Evolutionary conservation across 225 moss, liverwort and hornwort genomes (phyloP).

Genomic region (Marchantia paleacea): DNA sequence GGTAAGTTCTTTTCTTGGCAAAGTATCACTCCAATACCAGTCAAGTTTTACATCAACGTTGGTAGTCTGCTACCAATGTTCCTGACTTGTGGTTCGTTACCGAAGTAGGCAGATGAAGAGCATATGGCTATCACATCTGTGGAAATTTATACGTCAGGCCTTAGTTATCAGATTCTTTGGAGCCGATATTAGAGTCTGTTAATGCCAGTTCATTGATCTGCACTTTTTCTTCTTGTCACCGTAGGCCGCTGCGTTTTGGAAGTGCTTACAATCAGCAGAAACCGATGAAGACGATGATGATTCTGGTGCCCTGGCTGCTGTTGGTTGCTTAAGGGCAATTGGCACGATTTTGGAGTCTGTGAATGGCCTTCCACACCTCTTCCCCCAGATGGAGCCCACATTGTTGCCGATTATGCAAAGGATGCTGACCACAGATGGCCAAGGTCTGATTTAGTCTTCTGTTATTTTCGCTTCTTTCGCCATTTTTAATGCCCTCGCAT

Average conservation of each 20-base stretch:
- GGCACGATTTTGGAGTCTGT: conserved; percentile 98
- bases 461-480: neutral
- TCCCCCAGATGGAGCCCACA: conserved; percentile 91
- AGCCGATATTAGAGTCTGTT: neutral
- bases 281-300: conserved; percentile 97
- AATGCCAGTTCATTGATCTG: no score
- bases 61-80: no score
- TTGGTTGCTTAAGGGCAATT: conserved; percentile 93
- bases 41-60: no score
- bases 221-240: neutral
- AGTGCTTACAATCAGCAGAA: conserved; percentile 93
- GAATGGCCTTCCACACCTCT: conserved; percentile 84
- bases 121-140: no score
- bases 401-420: conserved; percentile 95
- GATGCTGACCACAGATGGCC: conserved; percentile 97
- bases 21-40: no score
- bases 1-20: conserved; percentile 54
- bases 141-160: neutral
- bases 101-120: no score
- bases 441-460: conserved; percentile 49
- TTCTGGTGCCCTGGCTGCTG: conserved; percentile 95
- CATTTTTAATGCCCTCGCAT: neutral
- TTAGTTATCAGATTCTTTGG: neutral
- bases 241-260: conserved; percentile 98
- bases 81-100: no score